Base-by-base conservation (phyloP, 441 rosid genomes). In the Jatropha multifida region DNA sequence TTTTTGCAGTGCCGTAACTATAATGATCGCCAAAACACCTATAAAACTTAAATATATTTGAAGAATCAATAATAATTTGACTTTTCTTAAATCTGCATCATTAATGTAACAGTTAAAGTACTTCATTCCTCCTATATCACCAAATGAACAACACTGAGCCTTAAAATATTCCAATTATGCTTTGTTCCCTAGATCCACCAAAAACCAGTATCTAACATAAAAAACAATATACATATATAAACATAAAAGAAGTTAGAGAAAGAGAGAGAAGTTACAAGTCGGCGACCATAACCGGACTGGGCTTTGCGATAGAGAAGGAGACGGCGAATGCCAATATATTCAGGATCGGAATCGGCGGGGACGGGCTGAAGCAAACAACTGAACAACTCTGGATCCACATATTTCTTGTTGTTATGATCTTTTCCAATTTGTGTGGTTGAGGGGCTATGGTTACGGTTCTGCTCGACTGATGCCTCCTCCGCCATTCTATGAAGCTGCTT, bases 281-380 rank as follows among this genome's bases (percentile, higher is more conserved):
- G 98, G 73, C 91, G 90, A 81, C 73, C 78, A 56, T 61, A 72
- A 71, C 94, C 90, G 54, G 92, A 82, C 63, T 86, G 87, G 18
- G 91, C 85, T 83, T 95, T 93, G 55, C 92, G 88, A 65, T 79
- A 88, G 66, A 95, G 97, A 72, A 95, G 94, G 68, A 93, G 85
- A 26, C 96, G 94, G 52, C 97, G 97, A 67, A 88, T 79, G 74
- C 93, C 97, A 77, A 89, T 49, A 72, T 92, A 95, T 9, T 78
- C 80, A 27, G 90, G 92, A 88, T 87, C 91, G 76, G 86, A 87
- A 67, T 88, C 89, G 65, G 91, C 11, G 58, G 77, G 79, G 40
- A 68, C 63, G 2, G 99, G 95, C 61, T 95, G 99, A 80, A 95
- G 89, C 87, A 89, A 81, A 80, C 97, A 93, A 74, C 93, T 71